A percentile compares a stretch with the other conserved stretches of the same genome.
Conservation (phyloP, 805 yeast genomes). For the Wickerhamiella sergipiensis region DNA sequence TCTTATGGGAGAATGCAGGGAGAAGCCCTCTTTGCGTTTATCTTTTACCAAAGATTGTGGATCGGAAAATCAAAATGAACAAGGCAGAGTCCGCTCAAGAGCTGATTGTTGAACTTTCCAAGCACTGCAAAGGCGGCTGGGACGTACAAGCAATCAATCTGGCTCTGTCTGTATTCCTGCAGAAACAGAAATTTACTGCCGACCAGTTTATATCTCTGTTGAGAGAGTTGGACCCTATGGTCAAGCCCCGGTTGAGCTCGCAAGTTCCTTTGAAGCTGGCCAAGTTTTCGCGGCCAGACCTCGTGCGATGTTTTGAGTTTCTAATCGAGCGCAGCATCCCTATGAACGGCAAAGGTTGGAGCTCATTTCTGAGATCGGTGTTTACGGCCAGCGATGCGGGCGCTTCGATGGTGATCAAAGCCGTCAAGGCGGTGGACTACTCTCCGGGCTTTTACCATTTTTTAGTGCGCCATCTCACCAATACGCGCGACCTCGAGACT, state of each 20-base stretch:
- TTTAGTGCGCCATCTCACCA: slow-evolving; percentile 8
- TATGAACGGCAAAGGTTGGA: background rate
- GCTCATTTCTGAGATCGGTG: background rate
- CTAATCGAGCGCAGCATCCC: background rate
- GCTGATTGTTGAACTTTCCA: background rate
- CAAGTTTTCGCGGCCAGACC: background rate
- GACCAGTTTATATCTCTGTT: background rate
- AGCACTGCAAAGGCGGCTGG: background rate
- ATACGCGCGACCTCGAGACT: background rate
- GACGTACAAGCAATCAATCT: background rate
- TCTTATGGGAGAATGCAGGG: background rate
- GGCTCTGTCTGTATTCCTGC: background rate
- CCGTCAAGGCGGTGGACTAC: background rate
- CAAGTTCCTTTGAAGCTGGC: background rate
- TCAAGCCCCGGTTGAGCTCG: background rate
- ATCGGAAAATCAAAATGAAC: background rate
- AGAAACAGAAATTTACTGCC: background rate
- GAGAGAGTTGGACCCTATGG: background rate
- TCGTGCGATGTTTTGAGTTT: background rate
- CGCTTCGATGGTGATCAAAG: background rate
- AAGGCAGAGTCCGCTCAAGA: background rate
- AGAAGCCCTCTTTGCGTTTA: background rate
- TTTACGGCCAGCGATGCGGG: background rate
- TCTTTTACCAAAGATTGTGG: background rate
- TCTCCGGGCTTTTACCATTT: slow-evolving; percentile 13